phyloP scores from a whole-genome alignment of 2,329 filamentous ascomycete genomes.

The Zymoseptoria passerinii region DNA sequence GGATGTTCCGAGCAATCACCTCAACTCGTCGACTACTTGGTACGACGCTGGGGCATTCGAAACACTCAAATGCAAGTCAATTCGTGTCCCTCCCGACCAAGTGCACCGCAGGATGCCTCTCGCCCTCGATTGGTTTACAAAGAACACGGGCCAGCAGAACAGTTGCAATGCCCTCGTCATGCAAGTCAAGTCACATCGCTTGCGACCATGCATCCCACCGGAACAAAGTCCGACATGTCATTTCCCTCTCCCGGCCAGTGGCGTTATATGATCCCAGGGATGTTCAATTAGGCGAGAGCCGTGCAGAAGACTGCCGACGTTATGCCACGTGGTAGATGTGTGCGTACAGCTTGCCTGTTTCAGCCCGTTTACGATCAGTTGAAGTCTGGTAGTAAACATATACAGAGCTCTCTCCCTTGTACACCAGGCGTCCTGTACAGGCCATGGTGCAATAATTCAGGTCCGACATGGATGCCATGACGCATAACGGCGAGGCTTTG shows the following conservation, averaged over 20 bases:
- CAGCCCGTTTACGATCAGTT: not conserved
- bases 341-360: not conserved
- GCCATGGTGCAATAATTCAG: not conserved
- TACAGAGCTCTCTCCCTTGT: not conserved
- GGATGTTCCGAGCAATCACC: no score
- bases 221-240: no score
- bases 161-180: not conserved
- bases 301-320: not conserved
- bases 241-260: not conserved
- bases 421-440: not conserved
- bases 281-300: not conserved
- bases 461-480: not conserved
- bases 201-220: not conserved
- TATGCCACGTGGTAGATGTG: not conserved
- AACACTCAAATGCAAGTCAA: no score
- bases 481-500: not conserved
- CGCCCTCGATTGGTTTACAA: no score
- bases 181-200: not conserved
- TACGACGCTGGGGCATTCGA: no score
- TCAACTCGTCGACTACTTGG: no score
- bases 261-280: not conserved
- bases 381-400: not conserved
- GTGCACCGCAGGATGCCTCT: no score
- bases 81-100: no score
- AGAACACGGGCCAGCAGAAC: no score